Percentiles rank a stretch among this genome's conserved stretches.
Conservation (phyloP, 192 early-diverging fungal species). For the Umbelopsis sp. region DNA sequence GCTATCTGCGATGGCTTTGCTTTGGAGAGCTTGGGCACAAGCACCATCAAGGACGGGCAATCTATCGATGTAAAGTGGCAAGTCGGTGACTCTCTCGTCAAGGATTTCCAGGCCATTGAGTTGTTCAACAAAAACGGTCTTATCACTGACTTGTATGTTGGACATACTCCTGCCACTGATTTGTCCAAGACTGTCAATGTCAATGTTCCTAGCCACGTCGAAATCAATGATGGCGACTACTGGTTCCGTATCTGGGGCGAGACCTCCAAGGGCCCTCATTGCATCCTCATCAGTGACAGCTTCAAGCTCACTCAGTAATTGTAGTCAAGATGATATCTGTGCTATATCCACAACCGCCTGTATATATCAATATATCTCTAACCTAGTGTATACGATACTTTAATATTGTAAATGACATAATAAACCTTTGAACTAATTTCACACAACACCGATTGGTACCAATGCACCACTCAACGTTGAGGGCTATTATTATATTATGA, state of each 20-base stretch:
- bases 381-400: too few species aligned
- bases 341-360: neutral
- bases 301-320: neutral
- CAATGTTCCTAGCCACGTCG: neutral
- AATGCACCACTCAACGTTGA: too few species aligned
- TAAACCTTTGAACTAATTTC: too few species aligned
- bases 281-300: slow-evolving; percentile 11
- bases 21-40: neutral
- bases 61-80: neutral
- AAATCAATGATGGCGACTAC: neutral
- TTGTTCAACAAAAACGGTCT: slow-evolving; percentile 2
- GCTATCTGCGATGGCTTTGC: slow-evolving; percentile 7
- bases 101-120: neutral
- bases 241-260: slow-evolving; percentile 20
- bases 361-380: too few species aligned
- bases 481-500: too few species aligned
- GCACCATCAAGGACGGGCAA: neutral
- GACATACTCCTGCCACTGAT: slow-evolving; percentile 12
- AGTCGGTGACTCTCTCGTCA: neutral
- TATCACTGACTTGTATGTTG: slow-evolving; percentile 7
- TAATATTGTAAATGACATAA: too few species aligned
- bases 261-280: slow-evolving; percentile 7
- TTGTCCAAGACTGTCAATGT: neutral
- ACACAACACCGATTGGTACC: too few species aligned
- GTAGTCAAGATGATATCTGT: too few species aligned